Evolutionary conservation across 192 early-diverging fungal species (phyloP).

Genomic region (Irineochytrium annulatum): DNA sequence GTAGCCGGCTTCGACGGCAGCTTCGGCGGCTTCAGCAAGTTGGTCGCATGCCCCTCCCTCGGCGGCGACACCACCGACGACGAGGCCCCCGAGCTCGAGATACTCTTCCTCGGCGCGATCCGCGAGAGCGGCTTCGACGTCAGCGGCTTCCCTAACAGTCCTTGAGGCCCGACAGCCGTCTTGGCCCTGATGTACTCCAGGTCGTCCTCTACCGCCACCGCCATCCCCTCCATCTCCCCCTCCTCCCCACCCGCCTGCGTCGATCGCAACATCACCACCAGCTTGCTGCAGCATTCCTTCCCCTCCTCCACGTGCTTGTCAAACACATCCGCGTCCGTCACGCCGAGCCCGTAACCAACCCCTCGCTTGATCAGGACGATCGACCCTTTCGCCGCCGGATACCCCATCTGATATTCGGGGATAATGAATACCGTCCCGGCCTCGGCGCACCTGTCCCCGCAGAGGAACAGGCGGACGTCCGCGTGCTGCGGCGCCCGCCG

Average conservation of each 20-base stretch:
- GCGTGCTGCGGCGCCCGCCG: constrained; percentile 4
- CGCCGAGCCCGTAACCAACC: constrained; percentile 20
- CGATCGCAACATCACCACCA: constrained; percentile 16
- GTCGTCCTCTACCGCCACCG: too few species aligned
- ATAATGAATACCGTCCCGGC: constrained; percentile 21
- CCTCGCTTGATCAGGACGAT: constrained; percentile 18
- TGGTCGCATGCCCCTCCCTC: too few species aligned
- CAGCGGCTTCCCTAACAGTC: too few species aligned
- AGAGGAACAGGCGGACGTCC: constrained; percentile 15
- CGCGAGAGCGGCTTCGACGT: too few species aligned
- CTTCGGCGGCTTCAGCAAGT: too few species aligned
- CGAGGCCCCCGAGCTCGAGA: too few species aligned
- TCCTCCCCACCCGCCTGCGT: background rate
- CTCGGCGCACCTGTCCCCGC: constrained; percentile 13
- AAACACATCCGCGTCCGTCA: constrained; percentile 17
- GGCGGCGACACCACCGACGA: too few species aligned
- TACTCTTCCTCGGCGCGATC: too few species aligned
- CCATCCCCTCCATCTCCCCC: too few species aligned
- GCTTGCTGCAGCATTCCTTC: constrained; percentile 7
- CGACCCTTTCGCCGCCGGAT: constrained; percentile 20
- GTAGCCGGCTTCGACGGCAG: too few species aligned
- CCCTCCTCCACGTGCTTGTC: constrained; percentile 13
- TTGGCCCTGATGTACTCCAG: too few species aligned
- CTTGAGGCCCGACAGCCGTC: too few species aligned
- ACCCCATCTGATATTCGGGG: constrained; percentile 21